These are phyloP conservation scores for Penicillium robsamsonii DNA, from an alignment of 495 filamentous ascomycete genomes.

Conservation along the genomic window DNA sequence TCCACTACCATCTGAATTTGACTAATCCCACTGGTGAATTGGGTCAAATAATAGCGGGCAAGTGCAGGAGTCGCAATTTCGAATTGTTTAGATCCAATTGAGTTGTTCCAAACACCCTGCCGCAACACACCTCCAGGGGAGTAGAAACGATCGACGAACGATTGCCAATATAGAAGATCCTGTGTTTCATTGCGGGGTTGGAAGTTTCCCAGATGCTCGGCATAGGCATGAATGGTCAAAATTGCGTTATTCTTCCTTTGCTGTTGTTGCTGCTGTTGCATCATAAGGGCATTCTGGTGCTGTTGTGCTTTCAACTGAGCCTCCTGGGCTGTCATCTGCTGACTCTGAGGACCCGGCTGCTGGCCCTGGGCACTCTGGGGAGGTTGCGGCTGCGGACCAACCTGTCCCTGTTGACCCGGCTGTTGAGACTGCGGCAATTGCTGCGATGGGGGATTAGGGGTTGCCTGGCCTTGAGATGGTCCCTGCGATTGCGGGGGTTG, in stretches of 20 bases:
- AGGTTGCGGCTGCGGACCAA: slow-evolving; percentile 39
- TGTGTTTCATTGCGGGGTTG: slow-evolving; percentile 53
- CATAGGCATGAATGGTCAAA: slow-evolving; percentile 65
- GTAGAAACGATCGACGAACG: slow-evolving; percentile 75
- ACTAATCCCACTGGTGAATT: slow-evolving; percentile 78
- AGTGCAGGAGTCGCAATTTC: slow-evolving; percentile 74
- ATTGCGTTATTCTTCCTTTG: slow-evolving; percentile 57
- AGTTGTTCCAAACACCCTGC: slow-evolving; percentile 54
- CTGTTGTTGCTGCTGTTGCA: slow-evolving; percentile 37
- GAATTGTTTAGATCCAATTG: slow-evolving; percentile 63
- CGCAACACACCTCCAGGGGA: slow-evolving; percentile 66
- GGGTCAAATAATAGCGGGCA: slow-evolving; percentile 75
- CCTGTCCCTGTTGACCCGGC: slow-evolving; percentile 37
- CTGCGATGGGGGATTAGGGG: slow-evolving; percentile 46
- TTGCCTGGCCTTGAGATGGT: slow-evolving; percentile 46
- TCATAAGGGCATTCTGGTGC: slow-evolving; percentile 45
- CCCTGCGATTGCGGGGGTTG: slow-evolving; percentile 45
- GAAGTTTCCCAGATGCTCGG: slow-evolving; percentile 67
- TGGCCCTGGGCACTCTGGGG: slow-evolving; percentile 43
- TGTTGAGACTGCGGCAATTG: slow-evolving; percentile 47
- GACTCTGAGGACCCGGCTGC: slow-evolving; percentile 41
- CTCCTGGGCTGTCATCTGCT: slow-evolving; percentile 43
- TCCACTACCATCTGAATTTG: slow-evolving; percentile 75
- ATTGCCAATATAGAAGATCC: slow-evolving; percentile 68
- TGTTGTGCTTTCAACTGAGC: slow-evolving; percentile 46